These are phyloP conservation scores for Cladosporium oxysporum DNA, from an alignment of 2,329 filamentous ascomycete genomes.

Conservation along the genomic window DNA sequence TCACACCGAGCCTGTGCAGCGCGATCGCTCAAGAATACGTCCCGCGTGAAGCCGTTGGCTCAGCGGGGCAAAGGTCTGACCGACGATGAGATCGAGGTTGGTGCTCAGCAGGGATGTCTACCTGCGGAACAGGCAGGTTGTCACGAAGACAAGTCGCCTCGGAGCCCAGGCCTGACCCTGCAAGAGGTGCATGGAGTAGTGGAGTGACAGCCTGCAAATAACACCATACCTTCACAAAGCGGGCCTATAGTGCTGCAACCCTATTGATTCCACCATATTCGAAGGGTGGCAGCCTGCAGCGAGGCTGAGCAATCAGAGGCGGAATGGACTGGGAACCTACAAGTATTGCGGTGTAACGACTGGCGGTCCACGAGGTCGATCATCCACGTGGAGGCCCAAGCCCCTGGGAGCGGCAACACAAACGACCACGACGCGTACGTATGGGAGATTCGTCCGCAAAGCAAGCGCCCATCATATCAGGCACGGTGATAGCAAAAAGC, in stretches of 20 bases:
- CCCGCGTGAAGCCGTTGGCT: not conserved
- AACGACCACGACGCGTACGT: not conserved
- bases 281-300: not conserved
- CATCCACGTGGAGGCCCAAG: not conserved
- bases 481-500: not conserved
- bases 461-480: not conserved
- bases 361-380: not conserved
- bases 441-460: not conserved
- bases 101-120: not conserved
- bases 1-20: not conserved
- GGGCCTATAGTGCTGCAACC: constrained; percentile 13
- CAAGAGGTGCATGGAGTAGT: constrained; percentile 5
- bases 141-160: not conserved
- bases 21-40: not conserved
- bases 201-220: not conserved
- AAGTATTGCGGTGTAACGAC: not conserved
- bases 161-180: constrained; percentile 9
- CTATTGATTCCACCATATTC: not conserved
- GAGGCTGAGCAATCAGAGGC: constrained; percentile 9
- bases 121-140: not conserved
- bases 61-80: not conserved
- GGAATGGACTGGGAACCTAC: not conserved
- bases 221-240: constrained; percentile 1
- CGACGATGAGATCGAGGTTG: not conserved
- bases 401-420: not conserved